Conservation (phyloP, 805 yeast genomes). For the Suhomyces faveliae region DNA sequence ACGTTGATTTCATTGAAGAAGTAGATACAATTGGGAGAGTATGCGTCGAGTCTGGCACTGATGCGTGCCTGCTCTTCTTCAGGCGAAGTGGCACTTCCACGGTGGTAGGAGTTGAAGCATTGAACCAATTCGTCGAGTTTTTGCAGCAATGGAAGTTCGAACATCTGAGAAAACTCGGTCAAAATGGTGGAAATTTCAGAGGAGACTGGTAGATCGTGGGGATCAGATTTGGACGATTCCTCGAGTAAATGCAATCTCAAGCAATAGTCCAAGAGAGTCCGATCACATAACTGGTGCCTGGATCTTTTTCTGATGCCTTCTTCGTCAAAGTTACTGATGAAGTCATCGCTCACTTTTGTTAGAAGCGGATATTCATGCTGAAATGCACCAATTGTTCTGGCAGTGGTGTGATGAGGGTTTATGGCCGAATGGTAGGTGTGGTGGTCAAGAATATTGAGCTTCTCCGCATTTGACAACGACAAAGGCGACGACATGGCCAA, state of each 20-base stretch:
- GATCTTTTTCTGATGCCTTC: conserved; percentile 5
- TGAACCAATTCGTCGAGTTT: neutral
- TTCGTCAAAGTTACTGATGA: conserved; percentile 2
- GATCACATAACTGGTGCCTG: conserved; percentile 5
- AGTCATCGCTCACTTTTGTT: neutral
- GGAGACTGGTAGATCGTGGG: neutral
- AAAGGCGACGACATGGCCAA: neutral
- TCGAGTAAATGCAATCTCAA: neutral
- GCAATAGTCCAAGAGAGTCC: conserved; percentile 5
- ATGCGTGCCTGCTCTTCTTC: conserved; percentile 2
- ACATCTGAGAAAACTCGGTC: neutral
- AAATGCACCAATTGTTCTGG: conserved; percentile 18
- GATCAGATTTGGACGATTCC: neutral
- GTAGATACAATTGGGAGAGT: conserved; percentile 17
- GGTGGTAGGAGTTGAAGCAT: neutral
- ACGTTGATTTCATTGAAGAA: conserved; percentile 22
- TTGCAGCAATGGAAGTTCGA: neutral
- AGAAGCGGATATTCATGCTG: conserved; percentile 12
- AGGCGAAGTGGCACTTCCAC: neutral
- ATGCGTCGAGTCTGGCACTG: conserved; percentile 6
- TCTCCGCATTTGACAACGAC: conserved; percentile 1
- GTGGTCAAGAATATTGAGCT: conserved; percentile 11
- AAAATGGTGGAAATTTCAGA: neutral
- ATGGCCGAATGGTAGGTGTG: conserved; percentile 17
- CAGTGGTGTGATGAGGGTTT: conserved; percentile 19